These are phyloP conservation scores for Naganishia randhawae DNA, from an alignment of 768 basidiomycete species.

Conservation along the genomic window DNA sequence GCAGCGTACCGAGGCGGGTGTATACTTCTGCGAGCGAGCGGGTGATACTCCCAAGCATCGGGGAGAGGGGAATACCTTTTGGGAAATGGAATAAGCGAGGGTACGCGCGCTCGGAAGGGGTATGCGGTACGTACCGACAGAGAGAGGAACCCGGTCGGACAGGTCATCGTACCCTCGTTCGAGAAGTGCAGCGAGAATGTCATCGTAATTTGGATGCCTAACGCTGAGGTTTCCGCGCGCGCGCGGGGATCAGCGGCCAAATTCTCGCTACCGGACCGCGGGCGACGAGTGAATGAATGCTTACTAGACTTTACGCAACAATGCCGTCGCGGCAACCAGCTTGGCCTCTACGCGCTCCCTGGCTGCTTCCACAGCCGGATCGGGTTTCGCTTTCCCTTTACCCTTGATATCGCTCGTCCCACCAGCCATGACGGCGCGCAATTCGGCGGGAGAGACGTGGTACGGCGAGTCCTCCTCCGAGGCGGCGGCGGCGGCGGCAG, in stretches of 20 bases:
- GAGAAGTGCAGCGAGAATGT: conserved; percentile 62
- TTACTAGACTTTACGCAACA: conserved; percentile 65
- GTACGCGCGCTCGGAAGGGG: neutral
- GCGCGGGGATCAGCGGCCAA: neutral
- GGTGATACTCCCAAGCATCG: conserved; percentile 79
- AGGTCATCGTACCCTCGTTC: conserved; percentile 59
- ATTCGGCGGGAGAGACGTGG: conserved; percentile 33
- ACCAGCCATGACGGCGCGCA: conserved; percentile 39
- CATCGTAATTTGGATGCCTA: conserved; percentile 48
- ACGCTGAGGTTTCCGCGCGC: conserved; percentile 33
- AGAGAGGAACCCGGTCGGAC: conserved; percentile 61
- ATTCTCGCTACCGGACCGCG: neutral
- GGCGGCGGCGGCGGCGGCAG: conserved; percentile 12
- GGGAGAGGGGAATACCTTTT: conserved; percentile 73
- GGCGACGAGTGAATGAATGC: neutral
- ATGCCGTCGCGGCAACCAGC: conserved; percentile 61
- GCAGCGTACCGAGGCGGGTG: conserved; percentile 59
- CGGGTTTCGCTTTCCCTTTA: conserved; percentile 42
- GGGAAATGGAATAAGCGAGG: conserved; percentile 14
- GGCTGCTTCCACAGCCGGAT: conserved; percentile 43
- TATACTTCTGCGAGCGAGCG: conserved; percentile 83
- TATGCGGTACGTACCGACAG: conserved; percentile 60
- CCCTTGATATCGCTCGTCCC: conserved; percentile 44
- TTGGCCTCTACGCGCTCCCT: conserved; percentile 49
- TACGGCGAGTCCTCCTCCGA: conserved; percentile 23